Evolutionary conservation across 2,329 filamentous ascomycete species (phyloP), one percentile per base, ranked within the genome.

Genomic region (Ilyonectria destructans): DNA sequence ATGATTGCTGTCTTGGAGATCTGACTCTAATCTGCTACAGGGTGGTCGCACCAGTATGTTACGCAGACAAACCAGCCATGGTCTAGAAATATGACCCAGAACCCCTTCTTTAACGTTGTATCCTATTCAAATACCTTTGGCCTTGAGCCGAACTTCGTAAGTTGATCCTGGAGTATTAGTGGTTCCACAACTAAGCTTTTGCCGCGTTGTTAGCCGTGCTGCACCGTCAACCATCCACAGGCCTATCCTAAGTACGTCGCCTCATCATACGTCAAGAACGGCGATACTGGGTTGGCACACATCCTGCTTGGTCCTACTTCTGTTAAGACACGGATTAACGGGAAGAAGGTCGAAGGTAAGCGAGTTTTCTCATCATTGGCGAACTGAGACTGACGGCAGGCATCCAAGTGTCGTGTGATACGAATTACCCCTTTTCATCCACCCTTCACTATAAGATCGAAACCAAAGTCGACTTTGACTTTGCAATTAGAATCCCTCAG

Each of bases 1-100:
- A 37, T 37, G 3, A 10, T 37, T 37, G 8, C 13, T 15, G 8
- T 15, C 35, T 15, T 8, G 13, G 35, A 37, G 10, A 37, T 37
- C 35, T 37, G 35, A 37, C 35, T 26, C 26, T 26, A 26, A 26
- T 26, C 10, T 37, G 35, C 9, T 37, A 15, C 35, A 37, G 35
- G 49, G 49, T 52, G 49, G 49, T 26, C 21, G 31, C 49, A 52
- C 26, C 49, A 52, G 49, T 52, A 52, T 31, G 49, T 52, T 10
- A 52, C 49, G 49, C 49, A 52, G 15, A 29, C 29, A 4, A 52
- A 52, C 3, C 49, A 52, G 49, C 49, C 49, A 9, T 52, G 49
- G 49, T 21, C 49, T 29, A 26, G 15, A 7, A 52, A 52, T 13
- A 13, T 17, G 7, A 26, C 10, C 23, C 23, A 52, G 10, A 52